These are phyloP conservation scores for Raffaelea ambrosiae DNA, from an alignment of 2,329 filamentous ascomycete species.

Conservation along the genomic window DNA sequence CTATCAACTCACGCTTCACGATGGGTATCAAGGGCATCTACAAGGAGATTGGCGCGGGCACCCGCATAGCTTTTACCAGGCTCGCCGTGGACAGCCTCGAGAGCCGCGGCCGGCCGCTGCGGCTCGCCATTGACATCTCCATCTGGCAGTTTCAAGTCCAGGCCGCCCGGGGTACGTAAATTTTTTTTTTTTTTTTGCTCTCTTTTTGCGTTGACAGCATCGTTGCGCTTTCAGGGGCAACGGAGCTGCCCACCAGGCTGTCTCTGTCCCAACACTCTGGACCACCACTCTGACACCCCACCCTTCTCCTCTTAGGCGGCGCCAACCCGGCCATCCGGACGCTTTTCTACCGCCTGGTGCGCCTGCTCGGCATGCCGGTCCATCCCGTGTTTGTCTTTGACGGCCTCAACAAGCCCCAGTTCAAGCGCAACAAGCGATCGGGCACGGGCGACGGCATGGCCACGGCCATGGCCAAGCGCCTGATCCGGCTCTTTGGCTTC, in stretches of 20 bases:
- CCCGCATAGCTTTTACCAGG: conserved; percentile 72
- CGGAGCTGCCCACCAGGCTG: too few species aligned
- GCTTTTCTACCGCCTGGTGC: conserved; percentile 79
- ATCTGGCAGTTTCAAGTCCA: conserved; percentile 98
- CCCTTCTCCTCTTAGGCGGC: conserved; percentile 46
- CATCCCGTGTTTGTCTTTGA: conserved; percentile 47
- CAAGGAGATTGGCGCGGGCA: conserved; percentile 74
- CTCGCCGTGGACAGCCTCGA: conserved; percentile 73
- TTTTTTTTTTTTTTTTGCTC: not conserved
- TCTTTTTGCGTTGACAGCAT: too few species aligned
- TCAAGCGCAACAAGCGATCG: conserved; percentile 80
- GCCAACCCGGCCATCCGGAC: conserved; percentile 85
- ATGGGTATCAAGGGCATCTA: conserved; percentile 76
- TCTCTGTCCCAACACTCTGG: too few species aligned
- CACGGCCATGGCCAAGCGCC: conserved; percentile 68
- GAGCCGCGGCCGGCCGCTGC: conserved; percentile 60
- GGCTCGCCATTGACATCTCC: conserved; percentile 85
- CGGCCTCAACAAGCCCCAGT: conserved; percentile 45
- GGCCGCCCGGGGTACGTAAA: conserved; percentile 57
- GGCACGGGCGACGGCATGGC: conserved; percentile 57
- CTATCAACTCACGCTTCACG: too few species aligned
- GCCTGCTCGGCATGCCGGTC: conserved; percentile 38
- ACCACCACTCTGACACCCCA: too few species aligned
- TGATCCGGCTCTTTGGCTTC: conserved; percentile 81
- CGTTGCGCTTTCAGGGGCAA: too few species aligned